Conservation (phyloP, 1,284 basidiomycete genomes). For the Apiotrichum akiyoshidainum region DNA sequence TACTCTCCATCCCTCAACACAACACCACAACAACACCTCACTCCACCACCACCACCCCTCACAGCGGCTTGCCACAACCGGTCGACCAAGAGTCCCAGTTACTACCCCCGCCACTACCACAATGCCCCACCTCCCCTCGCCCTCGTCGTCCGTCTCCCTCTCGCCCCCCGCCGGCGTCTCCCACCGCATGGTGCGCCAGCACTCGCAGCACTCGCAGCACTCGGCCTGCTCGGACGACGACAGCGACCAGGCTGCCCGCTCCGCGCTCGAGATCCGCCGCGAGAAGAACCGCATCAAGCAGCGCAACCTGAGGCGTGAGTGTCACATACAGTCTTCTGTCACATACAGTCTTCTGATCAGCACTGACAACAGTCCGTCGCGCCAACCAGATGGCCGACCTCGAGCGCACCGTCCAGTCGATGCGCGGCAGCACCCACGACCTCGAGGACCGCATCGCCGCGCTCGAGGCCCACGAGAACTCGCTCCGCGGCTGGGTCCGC, state of each 20-base stretch:
- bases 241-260: constrained; percentile 11
- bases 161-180: constrained; percentile 10
- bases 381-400: constrained; percentile 42
- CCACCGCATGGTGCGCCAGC: constrained; percentile 12
- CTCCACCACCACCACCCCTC: neutral
- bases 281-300: constrained; percentile 45
- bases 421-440: constrained; percentile 23
- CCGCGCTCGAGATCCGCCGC: constrained; percentile 27
- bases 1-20: neutral
- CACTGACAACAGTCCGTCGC: constrained; percentile 29
- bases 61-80: neutral
- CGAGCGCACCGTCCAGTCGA: constrained; percentile 25
- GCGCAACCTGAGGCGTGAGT: constrained; percentile 38
- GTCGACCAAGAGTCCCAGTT: neutral
- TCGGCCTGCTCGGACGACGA: constrained; percentile 12
- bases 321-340: too few species aligned
- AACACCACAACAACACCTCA: neutral
- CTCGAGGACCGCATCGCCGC: constrained; percentile 21
- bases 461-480: constrained; percentile 24
- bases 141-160: constrained; percentile 15
- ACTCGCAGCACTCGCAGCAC: constrained; percentile 5
- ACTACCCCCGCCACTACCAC: neutral
- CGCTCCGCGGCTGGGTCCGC: constrained; percentile 32
- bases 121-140: constrained; percentile 17
- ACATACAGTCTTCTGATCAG: neutral